A percentile compares a stretch with the other conserved stretches of the same genome.
phyloP scores from a whole-genome alignment of 495 filamentous ascomycete genomes.

The Geoglossum glabrum region DNA sequence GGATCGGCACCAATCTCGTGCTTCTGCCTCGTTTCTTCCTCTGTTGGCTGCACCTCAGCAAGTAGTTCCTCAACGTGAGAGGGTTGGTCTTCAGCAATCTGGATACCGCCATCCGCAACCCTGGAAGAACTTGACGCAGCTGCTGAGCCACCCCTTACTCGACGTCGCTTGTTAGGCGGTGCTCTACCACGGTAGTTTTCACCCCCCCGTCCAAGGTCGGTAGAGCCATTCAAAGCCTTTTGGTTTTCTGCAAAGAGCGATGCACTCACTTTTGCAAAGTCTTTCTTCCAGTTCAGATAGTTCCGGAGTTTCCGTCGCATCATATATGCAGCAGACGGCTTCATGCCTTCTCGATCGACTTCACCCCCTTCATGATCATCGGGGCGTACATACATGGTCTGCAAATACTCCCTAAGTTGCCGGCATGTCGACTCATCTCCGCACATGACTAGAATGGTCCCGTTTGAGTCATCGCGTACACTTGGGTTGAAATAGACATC shows the following conservation, averaged over 20 bases:
- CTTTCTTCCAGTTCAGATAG: conserved; percentile 82
- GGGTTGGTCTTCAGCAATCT: conserved; percentile 62
- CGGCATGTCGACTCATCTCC: conserved; percentile 70
- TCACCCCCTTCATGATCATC: conserved; percentile 20
- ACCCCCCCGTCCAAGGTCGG: conserved; percentile 22
- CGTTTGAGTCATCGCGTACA: conserved; percentile 64
- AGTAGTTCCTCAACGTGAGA: conserved; percentile 48
- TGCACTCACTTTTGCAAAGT: conserved; percentile 66
- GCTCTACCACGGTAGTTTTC: conserved; percentile 35
- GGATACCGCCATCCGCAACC: conserved; percentile 43
- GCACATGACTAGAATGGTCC: conserved; percentile 88
- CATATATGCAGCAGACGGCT: conserved; percentile 62
- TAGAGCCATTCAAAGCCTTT: conserved; percentile 47
- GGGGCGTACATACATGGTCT: conserved; percentile 66
- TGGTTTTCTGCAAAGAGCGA: conserved; percentile 58
- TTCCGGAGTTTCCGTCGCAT: conserved; percentile 72
- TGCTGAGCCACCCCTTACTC: conserved; percentile 64
- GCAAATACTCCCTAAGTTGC: conserved; percentile 77
- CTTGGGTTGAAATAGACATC: conserved; percentile 71
- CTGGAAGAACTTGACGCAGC: conserved; percentile 33
- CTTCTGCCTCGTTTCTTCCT: conserved; percentile 39
- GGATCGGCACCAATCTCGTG: conserved; percentile 64
- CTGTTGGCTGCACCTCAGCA: conserved; percentile 45
- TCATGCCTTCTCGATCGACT: conserved; percentile 20
- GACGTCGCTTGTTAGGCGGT: conserved; percentile 71